These are phyloP conservation scores for Diaporthe nobilis DNA, from an alignment of 2,329 filamentous ascomycete species.

Conservation along the genomic window DNA sequence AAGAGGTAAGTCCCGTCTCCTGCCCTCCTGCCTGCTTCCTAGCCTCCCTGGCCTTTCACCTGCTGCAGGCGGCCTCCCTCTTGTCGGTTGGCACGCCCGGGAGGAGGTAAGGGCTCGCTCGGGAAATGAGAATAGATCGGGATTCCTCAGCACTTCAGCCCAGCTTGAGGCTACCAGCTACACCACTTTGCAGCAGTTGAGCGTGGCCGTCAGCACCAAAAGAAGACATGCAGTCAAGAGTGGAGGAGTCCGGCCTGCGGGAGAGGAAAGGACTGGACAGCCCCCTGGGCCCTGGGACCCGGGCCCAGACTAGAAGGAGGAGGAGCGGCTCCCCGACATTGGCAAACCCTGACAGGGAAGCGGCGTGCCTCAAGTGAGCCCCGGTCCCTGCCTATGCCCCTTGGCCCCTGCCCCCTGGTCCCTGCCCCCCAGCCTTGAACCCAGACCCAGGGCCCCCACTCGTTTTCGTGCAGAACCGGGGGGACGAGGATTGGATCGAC, in stretches of 20 bases:
- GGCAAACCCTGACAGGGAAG: constrained; percentile 28
- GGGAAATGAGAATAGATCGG: constrained; percentile 9
- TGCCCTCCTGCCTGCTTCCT: neutral
- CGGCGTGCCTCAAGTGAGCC: neutral
- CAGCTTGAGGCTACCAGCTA: neutral
- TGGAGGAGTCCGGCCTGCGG: constrained; percentile 38
- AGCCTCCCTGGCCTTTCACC: neutral
- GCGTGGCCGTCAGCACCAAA: constrained; percentile 18
- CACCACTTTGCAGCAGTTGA: neutral
- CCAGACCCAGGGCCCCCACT: constrained; percentile 24
- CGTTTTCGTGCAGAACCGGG: constrained; percentile 33
- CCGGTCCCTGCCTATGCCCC: neutral
- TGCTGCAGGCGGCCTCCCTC: neutral
- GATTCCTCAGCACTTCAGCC: neutral
- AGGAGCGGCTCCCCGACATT: constrained; percentile 21
- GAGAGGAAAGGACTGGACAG: constrained; percentile 24
- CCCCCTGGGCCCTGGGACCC: constrained; percentile 12
- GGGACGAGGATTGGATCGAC: constrained; percentile 33
- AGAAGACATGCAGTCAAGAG: constrained; percentile 40
- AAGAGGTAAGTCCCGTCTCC: constrained; percentile 7
- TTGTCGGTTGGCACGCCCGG: neutral
- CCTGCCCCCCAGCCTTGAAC: constrained; percentile 7
- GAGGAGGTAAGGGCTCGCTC: neutral
- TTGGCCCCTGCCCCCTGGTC: neutral
- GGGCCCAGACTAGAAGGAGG: constrained; percentile 22